Base-by-base conservation (phyloP, 345 rosid genomes). In the Theobroma cacao region DNA sequence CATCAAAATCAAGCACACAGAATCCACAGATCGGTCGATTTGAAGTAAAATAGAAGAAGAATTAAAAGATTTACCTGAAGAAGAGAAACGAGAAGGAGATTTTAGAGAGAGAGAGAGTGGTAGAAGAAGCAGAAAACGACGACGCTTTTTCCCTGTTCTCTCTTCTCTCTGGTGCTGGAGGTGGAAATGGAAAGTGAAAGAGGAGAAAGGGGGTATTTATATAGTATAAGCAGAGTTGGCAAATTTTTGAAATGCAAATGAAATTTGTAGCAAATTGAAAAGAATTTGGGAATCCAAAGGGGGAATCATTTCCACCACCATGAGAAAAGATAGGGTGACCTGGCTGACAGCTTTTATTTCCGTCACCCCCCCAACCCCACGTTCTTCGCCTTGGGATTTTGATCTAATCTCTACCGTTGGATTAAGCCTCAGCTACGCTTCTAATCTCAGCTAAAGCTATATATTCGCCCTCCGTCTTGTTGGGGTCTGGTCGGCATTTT, bases 321-420 rank as follows among this genome's bases (percentile, higher is more conserved):
- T 7, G 70, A 80, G 83, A 80, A 86, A 84, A 71, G 85, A 84
- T 79, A 81, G 82, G 79, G 82, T 90, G 89, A 86, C 88, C 89
- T 85, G 90, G 83, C 83, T 78, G 87, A 76, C 84, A 82, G 84
- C 74, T 26, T 72, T 70, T 7, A 18, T 3, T 74, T 30, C 24
- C n/a, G 45, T 18, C 43, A 34, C 65, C 30, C 26, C 26, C 36
- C 22, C 43, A 55, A 36, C 22, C 33, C 33, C 5, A 63, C 52
- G 36, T 45, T 61, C 55, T 33, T 52, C 3, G 7, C 72, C 6
- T 18, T 8, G 26, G 26, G 73, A 50, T 43, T 53, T 79, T 79
- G 34, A 64, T 78, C 63, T 74, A 34, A 55, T 71, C 77, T 41
- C 34, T 4, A 41, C 75, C 77, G 85, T 82, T 52, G 45, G 75